These are phyloP conservation scores for Diplodia sapinea DNA, from an alignment of 2,329 filamentous ascomycete species.

Conservation along the genomic window DNA sequence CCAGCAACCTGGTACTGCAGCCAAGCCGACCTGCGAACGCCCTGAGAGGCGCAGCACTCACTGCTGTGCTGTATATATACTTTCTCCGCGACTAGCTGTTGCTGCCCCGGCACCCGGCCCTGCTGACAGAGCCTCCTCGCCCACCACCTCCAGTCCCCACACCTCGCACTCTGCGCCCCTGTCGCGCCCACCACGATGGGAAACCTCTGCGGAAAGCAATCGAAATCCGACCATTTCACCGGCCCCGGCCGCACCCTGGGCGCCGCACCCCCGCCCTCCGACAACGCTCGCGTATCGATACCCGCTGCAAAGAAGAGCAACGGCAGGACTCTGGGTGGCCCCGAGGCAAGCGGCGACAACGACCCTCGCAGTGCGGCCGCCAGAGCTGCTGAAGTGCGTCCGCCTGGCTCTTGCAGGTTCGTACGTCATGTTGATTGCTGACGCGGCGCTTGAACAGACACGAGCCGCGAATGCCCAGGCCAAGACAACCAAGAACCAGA, in stretches of 20 bases:
- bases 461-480: slow-evolving; percentile 12
- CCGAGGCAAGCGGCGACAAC: slow-evolving; percentile 37
- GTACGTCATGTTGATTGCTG: not conserved
- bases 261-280: slow-evolving; percentile 54
- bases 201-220: slow-evolving; percentile 78
- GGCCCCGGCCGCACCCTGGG: slow-evolving; percentile 75
- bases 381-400: slow-evolving; percentile 78
- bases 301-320: slow-evolving; percentile 51
- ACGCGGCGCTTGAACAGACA: slow-evolving; percentile 5
- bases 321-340: slow-evolving; percentile 68
- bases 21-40: not conserved
- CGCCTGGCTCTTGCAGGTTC: slow-evolving; percentile 33
- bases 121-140: slow-evolving; percentile 5
- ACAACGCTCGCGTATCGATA: slow-evolving; percentile 42
- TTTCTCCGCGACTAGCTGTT: not conserved
- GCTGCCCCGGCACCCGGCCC: not conserved
- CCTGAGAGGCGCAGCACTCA: slow-evolving; percentile 8
- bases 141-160: not conserved
- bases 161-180: not conserved
- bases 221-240: slow-evolving; percentile 61
- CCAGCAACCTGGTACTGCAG: slow-evolving; percentile 16
- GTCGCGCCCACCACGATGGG: slow-evolving; percentile 66
- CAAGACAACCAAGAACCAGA: slow-evolving; percentile 64
- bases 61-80: not conserved
- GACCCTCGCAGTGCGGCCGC: slow-evolving; percentile 73